phyloP scores from a whole-genome alignment of 176 grass and related monocot genomes.

The Eremochloa ophiuroides region DNA sequence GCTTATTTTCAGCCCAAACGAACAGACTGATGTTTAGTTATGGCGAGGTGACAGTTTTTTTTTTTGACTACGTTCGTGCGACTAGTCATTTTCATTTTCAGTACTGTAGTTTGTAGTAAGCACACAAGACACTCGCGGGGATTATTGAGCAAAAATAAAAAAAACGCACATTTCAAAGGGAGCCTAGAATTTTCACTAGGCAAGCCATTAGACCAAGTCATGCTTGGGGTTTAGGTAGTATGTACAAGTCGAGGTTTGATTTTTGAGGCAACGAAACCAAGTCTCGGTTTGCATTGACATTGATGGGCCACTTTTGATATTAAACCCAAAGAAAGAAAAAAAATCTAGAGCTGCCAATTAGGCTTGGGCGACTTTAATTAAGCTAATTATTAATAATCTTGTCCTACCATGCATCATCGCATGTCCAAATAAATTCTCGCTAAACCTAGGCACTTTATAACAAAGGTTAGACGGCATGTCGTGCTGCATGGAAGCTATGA shows the following conservation, averaged over 20 bases:
- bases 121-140: neutral
- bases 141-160: neutral
- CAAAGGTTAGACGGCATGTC: too few species aligned
- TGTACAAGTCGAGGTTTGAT: neutral
- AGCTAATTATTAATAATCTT: neutral
- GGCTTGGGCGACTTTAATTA: neutral
- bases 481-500: too few species aligned
- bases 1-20: too few species aligned
- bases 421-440: neutral
- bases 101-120: neutral
- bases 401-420: neutral
- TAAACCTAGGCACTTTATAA: neutral
- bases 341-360: neutral
- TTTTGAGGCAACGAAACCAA: too few species aligned
- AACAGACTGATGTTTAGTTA: too few species aligned
- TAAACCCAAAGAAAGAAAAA: neutral
- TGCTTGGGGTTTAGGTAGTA: neutral
- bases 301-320: neutral
- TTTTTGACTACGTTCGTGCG: neutral
- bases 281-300: too few species aligned
- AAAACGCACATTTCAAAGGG: neutral
- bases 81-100: neutral
- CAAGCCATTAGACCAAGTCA: neutral
- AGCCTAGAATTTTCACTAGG: too few species aligned
- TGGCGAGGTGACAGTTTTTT: neutral